phyloP scores from a whole-genome alignment of 306 rosid genomes.

The Cucurbita pepo region DNA sequence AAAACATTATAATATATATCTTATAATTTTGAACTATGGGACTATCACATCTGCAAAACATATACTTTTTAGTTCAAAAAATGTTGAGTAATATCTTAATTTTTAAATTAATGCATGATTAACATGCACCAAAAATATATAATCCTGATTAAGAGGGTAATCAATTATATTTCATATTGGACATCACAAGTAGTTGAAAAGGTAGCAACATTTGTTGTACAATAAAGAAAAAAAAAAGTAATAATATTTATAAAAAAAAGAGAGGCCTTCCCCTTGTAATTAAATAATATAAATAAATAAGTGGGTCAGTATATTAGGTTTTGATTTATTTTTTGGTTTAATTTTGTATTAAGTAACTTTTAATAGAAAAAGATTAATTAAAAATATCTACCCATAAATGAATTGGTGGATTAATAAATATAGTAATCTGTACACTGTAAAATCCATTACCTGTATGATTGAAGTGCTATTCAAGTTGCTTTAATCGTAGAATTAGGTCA shows the following conservation, averaged over 20 bases:
- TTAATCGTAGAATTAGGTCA: neutral
- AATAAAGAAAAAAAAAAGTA: neutral
- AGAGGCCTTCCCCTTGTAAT: neutral
- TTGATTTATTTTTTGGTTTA: too few species aligned
- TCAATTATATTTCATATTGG: neutral
- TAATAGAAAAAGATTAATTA: neutral
- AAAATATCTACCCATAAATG: neutral
- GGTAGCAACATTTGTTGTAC: neutral
- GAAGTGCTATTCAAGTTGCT: neutral
- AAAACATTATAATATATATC: too few species aligned
- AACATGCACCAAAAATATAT: too few species aligned
- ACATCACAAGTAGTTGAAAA: neutral
- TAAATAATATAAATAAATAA: neutral
- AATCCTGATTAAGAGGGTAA: neutral
- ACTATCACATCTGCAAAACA: too few species aligned
- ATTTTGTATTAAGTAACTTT: neutral
- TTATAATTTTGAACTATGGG: too few species aligned
- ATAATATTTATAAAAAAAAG: neutral
- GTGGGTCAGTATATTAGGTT: neutral
- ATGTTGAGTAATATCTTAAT: too few species aligned
- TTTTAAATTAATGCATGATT: too few species aligned
- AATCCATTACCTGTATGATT: neutral
- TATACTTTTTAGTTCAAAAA: too few species aligned
- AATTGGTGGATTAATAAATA: neutral
- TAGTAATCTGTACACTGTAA: neutral